Base-by-base conservation (phyloP, 2,329 filamentous ascomycete genomes). In the Colletotrichum scovillei region DNA sequence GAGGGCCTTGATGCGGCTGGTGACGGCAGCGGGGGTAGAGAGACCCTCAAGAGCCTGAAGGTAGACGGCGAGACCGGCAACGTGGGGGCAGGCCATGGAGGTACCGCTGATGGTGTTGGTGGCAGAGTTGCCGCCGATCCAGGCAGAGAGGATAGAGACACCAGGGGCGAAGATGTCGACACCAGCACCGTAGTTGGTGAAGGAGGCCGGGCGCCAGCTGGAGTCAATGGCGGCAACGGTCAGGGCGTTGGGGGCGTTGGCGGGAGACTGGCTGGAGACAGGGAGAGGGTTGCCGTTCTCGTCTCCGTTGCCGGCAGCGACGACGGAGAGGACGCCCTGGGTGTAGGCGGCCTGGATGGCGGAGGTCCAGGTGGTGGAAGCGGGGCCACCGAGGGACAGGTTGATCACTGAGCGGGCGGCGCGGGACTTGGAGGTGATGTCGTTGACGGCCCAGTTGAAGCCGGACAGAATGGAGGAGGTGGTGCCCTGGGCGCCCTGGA, bases 41-140 rank as follows among this genome's bases (percentile, higher is more conserved):
- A 78, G 74, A 38, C 78, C 77, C 78, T 88, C 84, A 1, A 87
- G 79, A 11, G 78, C 82, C 73, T 88, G 78, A 32, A 92, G 79
- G 78, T 92, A 92, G 19, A 88, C 84, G 16, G 87, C 89, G n/a
- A 92, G 79, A 8, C 91, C 91, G 22, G 88, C 84, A 65, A 92
- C 84, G 77, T 92, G 90, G 0, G 91, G 90, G 4, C 86, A 84
- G 2, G 90, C 88, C 90, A 92, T 92, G 38, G 87, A 90, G 4
- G 91, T 92, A 35, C 91, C 91, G 6, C 85, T 88, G 77, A 90
- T 84, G 38, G 78, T 84, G 59, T 82, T 82, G 28, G 79, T 86
- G 28, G 87, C 84, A 7, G 77, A 82, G 49, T 69, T 83, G 73
- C 78, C 77, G 30, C 83, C 82, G 63, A 84, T 84, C 83, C 84